Base-by-base conservation (phyloP, 495 filamentous ascomycete genomes). In the Jackrogersella minutella region DNA sequence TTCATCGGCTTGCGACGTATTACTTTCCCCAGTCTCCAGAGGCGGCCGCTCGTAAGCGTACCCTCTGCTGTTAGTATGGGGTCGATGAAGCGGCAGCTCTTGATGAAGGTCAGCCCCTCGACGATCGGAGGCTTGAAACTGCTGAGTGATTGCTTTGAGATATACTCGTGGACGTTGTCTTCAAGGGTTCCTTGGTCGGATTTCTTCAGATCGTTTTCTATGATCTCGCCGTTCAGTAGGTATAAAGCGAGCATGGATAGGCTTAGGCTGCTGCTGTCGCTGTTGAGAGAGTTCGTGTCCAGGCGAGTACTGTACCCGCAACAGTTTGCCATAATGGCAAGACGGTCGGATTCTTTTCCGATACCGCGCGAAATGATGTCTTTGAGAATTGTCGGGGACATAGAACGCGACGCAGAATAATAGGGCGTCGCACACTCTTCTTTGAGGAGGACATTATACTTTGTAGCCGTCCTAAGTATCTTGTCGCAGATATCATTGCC, bases 141-240 rank as follows among this genome's bases (percentile, higher is more conserved):
- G 40, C 31, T 37, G 21, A 77, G 69, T 0, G 66, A 64, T 31
- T 68, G 69, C 22, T 68, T 62, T 17, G 66, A 59, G 1, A 77
- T 37, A 36, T 68, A 77, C 31, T 72, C 52, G 17, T 69, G 62
- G 47, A 75, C 57, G 49, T 62, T 69, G 28, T 71, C 54, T 26
- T 49, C 59, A 34, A 67, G 61, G 13, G 60, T 55, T n/a, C 64
- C 61, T 31, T 17, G 58, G 21, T 7, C n/a, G 6, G 21, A 6
- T 26, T 28, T 36, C 5, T 55, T 24, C 13, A 50, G 69, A 19
- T 69, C 40, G 53, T 77, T 77, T 46, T 75, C 62, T 44, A 75
- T 67, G 34, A 77, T 70, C 67, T 77, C 75, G 52, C 75, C 73
- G 34, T 77, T 77, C 9, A 77, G 51, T 7, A 77, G 68, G 43